phyloP scores from a whole-genome alignment of 2,329 filamentous ascomycete genomes.

The Esteya vermicola region DNA sequence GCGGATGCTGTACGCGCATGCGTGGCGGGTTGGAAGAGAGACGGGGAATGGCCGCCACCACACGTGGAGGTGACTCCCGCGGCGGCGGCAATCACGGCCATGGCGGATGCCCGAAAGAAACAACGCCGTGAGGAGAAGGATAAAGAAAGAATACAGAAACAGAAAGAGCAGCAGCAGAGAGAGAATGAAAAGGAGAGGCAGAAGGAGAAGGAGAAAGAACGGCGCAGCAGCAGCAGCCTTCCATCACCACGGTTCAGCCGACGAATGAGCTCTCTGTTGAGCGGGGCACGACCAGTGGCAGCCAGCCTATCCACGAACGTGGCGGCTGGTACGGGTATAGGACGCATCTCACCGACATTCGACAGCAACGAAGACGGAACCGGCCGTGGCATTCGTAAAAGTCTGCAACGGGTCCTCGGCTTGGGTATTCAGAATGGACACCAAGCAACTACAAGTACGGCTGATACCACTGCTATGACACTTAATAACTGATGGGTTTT shows the following conservation, averaged over 20 bases:
- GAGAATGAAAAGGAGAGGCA: neutral
- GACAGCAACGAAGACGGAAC: conserved; percentile 4
- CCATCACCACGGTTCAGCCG: conserved; percentile 5
- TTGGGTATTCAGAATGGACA: conserved; percentile 11
- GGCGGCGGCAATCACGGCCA: neutral
- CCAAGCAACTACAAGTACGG: neutral
- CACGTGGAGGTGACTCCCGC: neutral
- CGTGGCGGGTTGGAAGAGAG: conserved; percentile 82
- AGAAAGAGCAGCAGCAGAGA: neutral
- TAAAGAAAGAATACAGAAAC: neutral
- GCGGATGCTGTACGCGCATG: conserved; percentile 66
- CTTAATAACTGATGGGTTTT: too few relatives aligned
- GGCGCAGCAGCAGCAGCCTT: conserved; percentile 1
- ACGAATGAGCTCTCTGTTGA: conserved; percentile 8
- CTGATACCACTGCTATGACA: neutral
- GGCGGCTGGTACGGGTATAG: neutral
- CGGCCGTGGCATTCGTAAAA: conserved; percentile 17
- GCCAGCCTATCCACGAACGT: neutral
- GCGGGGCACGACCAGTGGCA: neutral
- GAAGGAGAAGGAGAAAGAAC: neutral
- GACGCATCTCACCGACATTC: neutral
- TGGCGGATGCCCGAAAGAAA: conserved; percentile 1
- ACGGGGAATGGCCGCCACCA: conserved; percentile 79
- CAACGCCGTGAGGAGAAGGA: conserved; percentile 1
- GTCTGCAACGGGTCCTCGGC: conserved; percentile 20